Base-by-base conservation (phyloP, 306 rosid species). In the peach (Prunus persica) region DNA sequence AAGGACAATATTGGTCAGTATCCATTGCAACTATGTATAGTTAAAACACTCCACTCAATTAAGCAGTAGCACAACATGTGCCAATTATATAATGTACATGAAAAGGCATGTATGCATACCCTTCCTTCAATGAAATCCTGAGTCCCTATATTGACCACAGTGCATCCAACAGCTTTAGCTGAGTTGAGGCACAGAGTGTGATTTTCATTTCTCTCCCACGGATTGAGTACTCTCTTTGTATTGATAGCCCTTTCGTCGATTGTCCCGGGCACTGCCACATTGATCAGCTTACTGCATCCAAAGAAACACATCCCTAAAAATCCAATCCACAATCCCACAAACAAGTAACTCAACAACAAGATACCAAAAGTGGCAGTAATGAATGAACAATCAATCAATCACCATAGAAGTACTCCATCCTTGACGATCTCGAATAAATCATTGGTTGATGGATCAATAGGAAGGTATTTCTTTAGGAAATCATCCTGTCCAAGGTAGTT, bases 121-220 rank as follows among this genome's bases (percentile, higher is more conserved):
- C 98, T 87, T 88, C 97, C 99, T 89, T 95, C 97, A 80, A 95
- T 88, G 68, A 95, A 90, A 78, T 95, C 99, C 80, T 92, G 96
- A n/a, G 97, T 92, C 70, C 99, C 99, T 80, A 95, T 92, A 72
- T 95, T 95, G 76, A 95, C 97, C 0, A 95, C 99, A 1, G 99
- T 95, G 61, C 99, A 95, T 72, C 99, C 99, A 82, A 95, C 93
- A 71, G 99, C 99, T 86, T 95, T 95, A 41, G 99, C 97, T 80
- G 99, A 95, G 85, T 95, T 95, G 84, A 95, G 97, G 72, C 99
- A 95, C 32, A 95, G 93, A 20, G 99, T 95, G 81, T 95, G 99
- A 58, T 95, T 95, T 83, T 92, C 97, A 78, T 92, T 95, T 77
- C 99, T 92, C 84, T 95, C 99, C 99, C 99, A 95, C 13, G 99